Conservation (phyloP, 2,329 filamentous ascomycete genomes). For the Plectosphaerella plurivora region DNA sequence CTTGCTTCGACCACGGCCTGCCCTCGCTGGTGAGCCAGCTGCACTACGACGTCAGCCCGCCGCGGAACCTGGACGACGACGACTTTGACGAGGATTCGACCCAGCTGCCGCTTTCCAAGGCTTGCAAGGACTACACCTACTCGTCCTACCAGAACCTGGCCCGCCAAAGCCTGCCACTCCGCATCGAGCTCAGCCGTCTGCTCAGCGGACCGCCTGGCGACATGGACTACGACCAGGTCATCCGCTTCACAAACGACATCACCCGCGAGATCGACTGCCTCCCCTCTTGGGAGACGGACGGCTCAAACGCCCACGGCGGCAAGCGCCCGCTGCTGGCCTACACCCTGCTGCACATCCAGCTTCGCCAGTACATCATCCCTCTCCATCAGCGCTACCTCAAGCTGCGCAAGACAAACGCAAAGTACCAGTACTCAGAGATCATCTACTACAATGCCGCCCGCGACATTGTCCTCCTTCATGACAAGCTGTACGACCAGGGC, state of each 20-base stretch:
- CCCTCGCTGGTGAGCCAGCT: constrained; percentile 54
- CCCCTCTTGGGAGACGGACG: constrained; percentile 47
- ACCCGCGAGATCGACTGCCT: constrained; percentile 57
- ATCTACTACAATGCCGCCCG: constrained; percentile 60
- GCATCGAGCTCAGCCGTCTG: constrained; percentile 53
- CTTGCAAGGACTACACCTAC: constrained; percentile 50
- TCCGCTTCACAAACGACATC: constrained; percentile 56
- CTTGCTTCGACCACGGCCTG: constrained; percentile 56
- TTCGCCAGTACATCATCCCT: constrained; percentile 58
- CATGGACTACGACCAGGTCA: constrained; percentile 58
- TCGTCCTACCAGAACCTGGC: constrained; percentile 55
- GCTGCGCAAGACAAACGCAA: constrained; percentile 53
- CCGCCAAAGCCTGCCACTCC: constrained; percentile 50
- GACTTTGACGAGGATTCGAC: constrained; percentile 51
- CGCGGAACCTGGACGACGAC: constrained; percentile 54
- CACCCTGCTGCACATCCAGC: constrained; percentile 55
- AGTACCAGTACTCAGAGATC: constrained; percentile 59
- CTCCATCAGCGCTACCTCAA: constrained; percentile 58
- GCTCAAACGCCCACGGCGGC: constrained; percentile 28
- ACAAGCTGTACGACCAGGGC: constrained; percentile 55
- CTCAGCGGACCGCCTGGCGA: constrained; percentile 50
- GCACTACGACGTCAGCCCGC: constrained; percentile 50
- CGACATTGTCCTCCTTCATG: constrained; percentile 58
- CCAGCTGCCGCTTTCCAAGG: constrained; percentile 45
- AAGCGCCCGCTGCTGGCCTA: constrained; percentile 56